Conservation (phyloP, 305 asterid species). For the Ajuga reptans region DNA sequence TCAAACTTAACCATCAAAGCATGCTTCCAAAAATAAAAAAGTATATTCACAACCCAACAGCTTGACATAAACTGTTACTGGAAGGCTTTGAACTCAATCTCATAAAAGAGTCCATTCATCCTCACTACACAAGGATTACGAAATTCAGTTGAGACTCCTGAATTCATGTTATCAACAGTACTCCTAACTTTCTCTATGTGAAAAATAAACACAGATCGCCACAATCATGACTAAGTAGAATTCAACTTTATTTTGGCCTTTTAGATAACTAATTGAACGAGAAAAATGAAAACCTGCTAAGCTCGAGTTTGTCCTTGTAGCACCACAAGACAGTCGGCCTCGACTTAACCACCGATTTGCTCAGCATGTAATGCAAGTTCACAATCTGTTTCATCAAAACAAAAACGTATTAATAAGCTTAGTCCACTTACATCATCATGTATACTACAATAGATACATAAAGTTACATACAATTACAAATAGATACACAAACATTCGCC, state of each 20-base stretch:
- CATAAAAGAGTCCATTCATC: neutral
- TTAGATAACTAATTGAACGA: neutral
- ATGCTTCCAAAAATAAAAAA: neutral
- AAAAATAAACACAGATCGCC: neutral
- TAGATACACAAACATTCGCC: neutral
- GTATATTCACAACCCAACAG: constrained; percentile 2
- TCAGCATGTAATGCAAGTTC: constrained; percentile 61
- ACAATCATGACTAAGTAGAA: neutral
- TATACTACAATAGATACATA: neutral
- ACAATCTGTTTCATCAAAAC: constrained; percentile 42
- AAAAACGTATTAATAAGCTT: neutral
- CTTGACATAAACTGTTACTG: neutral
- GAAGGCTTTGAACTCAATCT: neutral
- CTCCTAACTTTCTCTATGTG: neutral
- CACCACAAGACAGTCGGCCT: constrained; percentile 82
- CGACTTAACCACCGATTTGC: constrained; percentile 55
- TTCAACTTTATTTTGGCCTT: neutral
- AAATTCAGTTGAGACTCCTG: neutral
- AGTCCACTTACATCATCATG: neutral
- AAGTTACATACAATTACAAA: neutral
- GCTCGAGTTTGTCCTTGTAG: constrained; percentile 81
- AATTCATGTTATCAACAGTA: neutral
- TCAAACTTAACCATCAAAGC: neutral
- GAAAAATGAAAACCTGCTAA: constrained; percentile 59
- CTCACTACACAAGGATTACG: neutral